Base-by-base conservation (phyloP, 768 basidiomycete genomes). In the Phanerochaete sordida region DNA sequence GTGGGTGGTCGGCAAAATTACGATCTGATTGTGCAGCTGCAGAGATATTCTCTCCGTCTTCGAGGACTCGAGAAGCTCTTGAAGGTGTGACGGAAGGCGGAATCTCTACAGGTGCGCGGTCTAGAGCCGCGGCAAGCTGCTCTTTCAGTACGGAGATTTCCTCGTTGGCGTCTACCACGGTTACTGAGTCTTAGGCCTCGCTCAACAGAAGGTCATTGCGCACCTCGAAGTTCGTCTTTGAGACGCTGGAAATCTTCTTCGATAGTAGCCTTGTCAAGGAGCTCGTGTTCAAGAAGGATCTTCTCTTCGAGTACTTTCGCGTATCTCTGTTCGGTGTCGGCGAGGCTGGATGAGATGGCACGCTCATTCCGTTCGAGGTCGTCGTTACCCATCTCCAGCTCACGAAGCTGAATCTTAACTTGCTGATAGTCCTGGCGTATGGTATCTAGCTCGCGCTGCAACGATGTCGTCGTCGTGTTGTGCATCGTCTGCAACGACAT, bases 341-440 rank as follows among this genome's bases (percentile, higher is more conserved):
- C 90, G 66, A 95, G 74, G 66, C 84, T 90, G 51, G 89, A 92
- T 9, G 89, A 84, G 44, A 91, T 88, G 53, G 90, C 91, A 28
- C 97, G 85, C 70, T 98, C 96, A 72, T 90, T 95, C 63, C 95
- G 82, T 71, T 98, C 97, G 59, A 99, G 79, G 75, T 98, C 95
- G 68, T 99, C 97, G 68, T 97, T 98, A 49, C 96, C 96, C 85
- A 98, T 90, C 75, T 98, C 96, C 30, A 97, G 79, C 72, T 98
- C 93, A 23, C 91, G 84, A 19, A 94, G 75, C 69, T 90, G 86
- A 23, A 89, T 76, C 73, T 90, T 90, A 62, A 83, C 73, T 52
- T 79, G 78, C 69, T 89, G 88, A 63, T 87, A 81, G 61, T 88
- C 86, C 68, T 90, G 85, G 58, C 93, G 83, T 37, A 91, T 79